Conservation (phyloP, 306 rosid species). For the Pyrus pyrifolia region DNA sequence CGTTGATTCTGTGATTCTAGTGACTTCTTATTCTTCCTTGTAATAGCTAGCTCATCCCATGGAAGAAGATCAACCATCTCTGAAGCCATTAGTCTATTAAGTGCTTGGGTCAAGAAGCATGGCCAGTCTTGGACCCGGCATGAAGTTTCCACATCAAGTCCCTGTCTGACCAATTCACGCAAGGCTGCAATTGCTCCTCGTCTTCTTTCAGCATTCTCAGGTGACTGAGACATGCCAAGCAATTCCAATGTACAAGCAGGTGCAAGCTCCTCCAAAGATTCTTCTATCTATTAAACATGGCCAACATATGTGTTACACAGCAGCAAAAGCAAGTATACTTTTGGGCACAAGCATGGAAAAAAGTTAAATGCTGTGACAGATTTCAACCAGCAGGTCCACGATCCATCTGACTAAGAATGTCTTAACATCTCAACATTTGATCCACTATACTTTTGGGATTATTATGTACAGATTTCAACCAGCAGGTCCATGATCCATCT, state of each 20-base stretch:
- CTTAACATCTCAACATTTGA: neutral
- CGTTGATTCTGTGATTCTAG: constrained; percentile 90
- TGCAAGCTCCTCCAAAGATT: constrained; percentile 97
- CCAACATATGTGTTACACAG: constrained; percentile 2
- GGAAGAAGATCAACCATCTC: constrained; percentile 93
- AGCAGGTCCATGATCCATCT: neutral
- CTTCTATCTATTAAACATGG: constrained; percentile 67
- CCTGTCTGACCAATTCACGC: constrained; percentile 91
- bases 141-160: constrained; percentile 78
- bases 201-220: constrained; percentile 73
- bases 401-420: neutral
- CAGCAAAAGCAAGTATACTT: neutral
- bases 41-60: constrained; percentile 69
- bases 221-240: constrained; percentile 60
- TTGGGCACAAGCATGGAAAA: neutral
- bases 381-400: neutral
- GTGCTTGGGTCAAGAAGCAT: constrained; percentile 77
- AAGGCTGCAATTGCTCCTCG: constrained; percentile 88
- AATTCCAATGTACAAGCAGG: constrained; percentile 94
- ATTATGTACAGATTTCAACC: neutral
- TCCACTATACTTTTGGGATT: neutral
- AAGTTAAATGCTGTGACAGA: neutral
- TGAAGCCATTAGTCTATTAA: constrained; percentile 58
- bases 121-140: constrained; percentile 95
- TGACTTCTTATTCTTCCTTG: constrained; percentile 87